Base-by-base conservation (phyloP, 805 yeast genomes). In the Lipomyces lipofer region DNA sequence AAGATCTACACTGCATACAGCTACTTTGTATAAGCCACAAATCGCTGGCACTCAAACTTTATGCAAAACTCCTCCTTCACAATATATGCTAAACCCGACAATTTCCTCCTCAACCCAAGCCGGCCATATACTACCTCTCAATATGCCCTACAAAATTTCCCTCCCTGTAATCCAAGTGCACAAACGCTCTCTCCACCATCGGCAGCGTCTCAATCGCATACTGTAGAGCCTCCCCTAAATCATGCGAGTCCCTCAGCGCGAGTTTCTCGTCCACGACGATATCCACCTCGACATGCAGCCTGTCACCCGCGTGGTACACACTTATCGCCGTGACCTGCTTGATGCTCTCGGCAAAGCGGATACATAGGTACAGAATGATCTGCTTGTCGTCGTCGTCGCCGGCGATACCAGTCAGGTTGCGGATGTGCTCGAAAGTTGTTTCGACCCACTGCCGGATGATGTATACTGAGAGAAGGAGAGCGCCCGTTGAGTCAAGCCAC, bases 181-280 rank as follows among this genome's bases (percentile, higher is more conserved):
- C 87, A 70, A 78, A 83, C 1, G 86, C 84, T 50, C 88, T 70
- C 63, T 83, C 86, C 3, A 83, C 85, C 67, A 71, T 76, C 0
- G 87, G 86, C 52, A 83, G 71, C 0, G 85, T 78, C 59, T 83
- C 88, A 27, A 83, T 75, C 1, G 86, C 81, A 62, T 82, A 82
- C 63, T 83, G 88, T 39, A 83, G 68, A 0, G 86, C 82, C 65
- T 83, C 88, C 4, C 84, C 88, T 21, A 83, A 72, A 64, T 83
- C 88, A 67, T 83, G 88, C 47, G 80, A 74, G 58, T 83, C 87
- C 55, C 77, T 78, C 62, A 83, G 69, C 4, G 73, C 63, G 53
- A 80, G 65, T 13, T 73, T 65, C 19, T 69, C 69, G 58, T 79
- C 77, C 56, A 76, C 75, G 1, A 83, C 80, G 43, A 83, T 67